Conservation (phyloP, 1,284 basidiomycete species). For the Moesziomyces globuligerus region DNA sequence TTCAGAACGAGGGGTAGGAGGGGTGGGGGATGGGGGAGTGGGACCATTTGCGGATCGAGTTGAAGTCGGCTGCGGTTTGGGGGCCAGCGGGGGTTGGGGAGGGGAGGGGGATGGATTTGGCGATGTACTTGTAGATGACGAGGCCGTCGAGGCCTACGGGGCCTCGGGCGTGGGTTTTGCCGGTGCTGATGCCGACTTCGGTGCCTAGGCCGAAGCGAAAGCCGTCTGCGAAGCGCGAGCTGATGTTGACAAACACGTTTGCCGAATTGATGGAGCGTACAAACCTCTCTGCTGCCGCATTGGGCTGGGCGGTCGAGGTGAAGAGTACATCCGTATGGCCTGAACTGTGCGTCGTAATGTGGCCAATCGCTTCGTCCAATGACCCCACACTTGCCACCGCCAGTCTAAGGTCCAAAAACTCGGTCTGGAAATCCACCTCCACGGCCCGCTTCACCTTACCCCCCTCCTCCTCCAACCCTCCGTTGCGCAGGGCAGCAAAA, state of each 20-base stretch:
- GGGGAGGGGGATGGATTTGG: background rate
- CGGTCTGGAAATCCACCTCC: constrained; percentile 79
- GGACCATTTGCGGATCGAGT: constrained; percentile 16
- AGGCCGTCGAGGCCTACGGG: constrained; percentile 92
- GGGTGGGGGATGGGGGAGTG: constrained; percentile 17
- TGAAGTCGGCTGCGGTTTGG: constrained; percentile 38
- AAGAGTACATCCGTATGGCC: constrained; percentile 96
- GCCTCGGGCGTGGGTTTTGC: constrained; percentile 93
- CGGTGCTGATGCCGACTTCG: constrained; percentile 97
- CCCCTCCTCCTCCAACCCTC: too few species aligned
- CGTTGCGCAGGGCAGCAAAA: constrained; percentile 4
- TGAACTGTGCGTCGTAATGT: constrained; percentile 92
- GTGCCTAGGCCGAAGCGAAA: constrained; percentile 97
- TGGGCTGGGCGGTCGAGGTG: constrained; percentile 18
- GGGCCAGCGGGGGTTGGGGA: constrained; percentile 8
- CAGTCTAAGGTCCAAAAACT: constrained; percentile 73
- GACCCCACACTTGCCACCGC: constrained; percentile 81
- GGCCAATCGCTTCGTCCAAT: constrained; percentile 79
- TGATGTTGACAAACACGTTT: constrained; percentile 92
- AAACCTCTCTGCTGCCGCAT: constrained; percentile 76
- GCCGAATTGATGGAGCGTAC: constrained; percentile 88
- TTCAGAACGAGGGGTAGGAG: constrained; percentile 26
- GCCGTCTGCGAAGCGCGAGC: constrained; percentile 94
- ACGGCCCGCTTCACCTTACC: constrained; percentile 45
- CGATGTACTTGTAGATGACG: constrained; percentile 65